Conservation (phyloP, 225 moss, liverwort and hornwort species). For the Marchantia polymorpha region DNA sequence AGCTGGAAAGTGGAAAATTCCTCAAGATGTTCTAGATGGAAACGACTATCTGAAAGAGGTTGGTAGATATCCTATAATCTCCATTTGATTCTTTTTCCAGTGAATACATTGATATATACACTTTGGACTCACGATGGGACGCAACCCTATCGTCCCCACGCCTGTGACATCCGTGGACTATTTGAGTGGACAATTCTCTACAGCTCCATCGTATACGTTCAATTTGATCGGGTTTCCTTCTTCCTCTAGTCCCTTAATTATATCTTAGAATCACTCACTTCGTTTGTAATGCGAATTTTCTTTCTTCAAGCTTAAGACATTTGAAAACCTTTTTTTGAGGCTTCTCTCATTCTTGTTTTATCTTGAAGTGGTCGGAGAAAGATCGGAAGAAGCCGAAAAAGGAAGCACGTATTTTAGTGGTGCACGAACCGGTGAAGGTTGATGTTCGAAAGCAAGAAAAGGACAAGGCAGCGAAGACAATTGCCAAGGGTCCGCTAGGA, state of each 20-base stretch:
- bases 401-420: slow-evolving; percentile 34
- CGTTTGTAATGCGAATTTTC: no score
- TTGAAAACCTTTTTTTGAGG: no score
- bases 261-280: no score
- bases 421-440: slow-evolving; percentile 31
- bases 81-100: no score
- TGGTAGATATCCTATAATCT: background rate
- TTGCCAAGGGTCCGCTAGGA: slow-evolving; percentile 28
- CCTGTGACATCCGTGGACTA: background rate
- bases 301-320: no score
- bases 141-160: background rate
- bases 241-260: no score
- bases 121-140: background rate
- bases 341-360: no score
- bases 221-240: background rate
- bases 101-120: background rate
- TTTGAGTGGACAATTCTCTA: background rate
- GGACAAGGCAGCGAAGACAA: slow-evolving; percentile 17
- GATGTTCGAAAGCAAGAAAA: slow-evolving; percentile 20
- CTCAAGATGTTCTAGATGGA: slow-evolving; percentile 44
- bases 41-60: slow-evolving; percentile 75
- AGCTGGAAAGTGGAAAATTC: slow-evolving; percentile 69
- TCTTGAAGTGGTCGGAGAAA: slow-evolving; percentile 45
- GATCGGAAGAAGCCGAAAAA: slow-evolving; percentile 35
- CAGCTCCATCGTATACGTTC: background rate